Base-by-base conservation (phyloP, 441 rosid species). In the Erodium trifolium region DNA sequence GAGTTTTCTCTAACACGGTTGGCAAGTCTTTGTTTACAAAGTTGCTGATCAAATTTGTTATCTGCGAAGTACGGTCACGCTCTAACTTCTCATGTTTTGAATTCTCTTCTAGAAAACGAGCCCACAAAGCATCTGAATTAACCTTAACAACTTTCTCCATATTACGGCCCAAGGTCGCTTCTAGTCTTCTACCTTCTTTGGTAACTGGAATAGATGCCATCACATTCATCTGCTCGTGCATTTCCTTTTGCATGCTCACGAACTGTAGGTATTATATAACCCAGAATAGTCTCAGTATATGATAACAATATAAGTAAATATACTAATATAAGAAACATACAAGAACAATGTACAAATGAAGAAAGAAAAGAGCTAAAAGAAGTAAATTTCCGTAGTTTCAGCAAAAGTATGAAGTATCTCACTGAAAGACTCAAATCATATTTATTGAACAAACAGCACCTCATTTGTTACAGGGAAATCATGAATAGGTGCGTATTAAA, bases 121-220 rank as follows among this genome's bases (percentile, higher is more conserved):
- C 83, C 87, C 85, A 81, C 62, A 78, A 57, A 64, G 85, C 85
- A 79, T 84, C 87, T 4, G 70, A 60, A 71, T 84, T 76, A 6
- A 82, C 83, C 80, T 84, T 84, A 10, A 81, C 74, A 67, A 77
- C 64, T 70, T 78, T 84, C 75, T 80, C 85, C 76, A 81, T 68
- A 72, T 67, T 81, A 66, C 85, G 77, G 45, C 83, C 85, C 71
- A 84, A 70, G 60, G 85, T 81, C 68, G 76, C 70, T 73, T 84
- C 87, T 68, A 84, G 73, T 70, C 87, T 77, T 75, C 77, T 81
- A 60, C 87, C 85, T 78, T 84, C 87, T 75, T 75, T 81, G 76
- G 65, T 84, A 66, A 84, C 73, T 23, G 85, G 81, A 14, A 62
- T 78, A 66, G 81, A 79, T 66, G 78, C 75, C 13, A 77, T 68